Base-by-base conservation (phyloP, 306 rosid genomes). In the Datisca glomerata region DNA sequence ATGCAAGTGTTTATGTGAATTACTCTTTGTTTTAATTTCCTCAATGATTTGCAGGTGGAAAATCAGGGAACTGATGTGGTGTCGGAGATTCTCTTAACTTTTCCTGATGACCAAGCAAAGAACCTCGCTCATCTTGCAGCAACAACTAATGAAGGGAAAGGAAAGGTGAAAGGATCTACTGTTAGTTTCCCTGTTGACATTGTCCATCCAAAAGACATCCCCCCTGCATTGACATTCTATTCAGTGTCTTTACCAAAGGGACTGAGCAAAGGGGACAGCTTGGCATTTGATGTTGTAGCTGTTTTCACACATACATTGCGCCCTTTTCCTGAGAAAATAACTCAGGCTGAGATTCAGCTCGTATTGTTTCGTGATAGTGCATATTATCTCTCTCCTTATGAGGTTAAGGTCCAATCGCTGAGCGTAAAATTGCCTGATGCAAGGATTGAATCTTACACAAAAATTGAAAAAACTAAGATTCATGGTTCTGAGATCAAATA, bases 401-500 rank as follows among this genome's bases (percentile, higher is more conserved):
- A 56, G 2, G 96, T 84, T 51, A 80, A 56, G 68, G 45, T 45
- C 25, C 98, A 91, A 59, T 75, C 94, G 18, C 74, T 91, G 36
- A 57, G 46, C 55, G 53, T 91, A 41, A 91, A 78, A 47, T 53
- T 91, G 64, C 98, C 98, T 19, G 94, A 78, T 21, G 93, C 86
- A 18, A 78, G 98, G 48, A 68, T 91, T 54, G 96, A 91, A 57
- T 80, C 93, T 34, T 91, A 72, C 47, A 59, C 98, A 23, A 91
- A 41, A 61, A 24, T 84, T 28, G 92, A 75, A 44, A 78, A 63
- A 46, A 64, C 78, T 0, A 84, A 84, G 67, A 55, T 65, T 47
- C 86, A 75, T 51, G 93, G 93, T 36, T 84, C 98, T 32, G 98
- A 84, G 71, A 71, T 91, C 64, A 91, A 75, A 59, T 91, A 91